A percentile compares a stretch with the other conserved stretches of the same genome.
Evolutionary conservation across 208 protist species (phyloP).

Genomic region (Trypanosoma congolense): DNA sequence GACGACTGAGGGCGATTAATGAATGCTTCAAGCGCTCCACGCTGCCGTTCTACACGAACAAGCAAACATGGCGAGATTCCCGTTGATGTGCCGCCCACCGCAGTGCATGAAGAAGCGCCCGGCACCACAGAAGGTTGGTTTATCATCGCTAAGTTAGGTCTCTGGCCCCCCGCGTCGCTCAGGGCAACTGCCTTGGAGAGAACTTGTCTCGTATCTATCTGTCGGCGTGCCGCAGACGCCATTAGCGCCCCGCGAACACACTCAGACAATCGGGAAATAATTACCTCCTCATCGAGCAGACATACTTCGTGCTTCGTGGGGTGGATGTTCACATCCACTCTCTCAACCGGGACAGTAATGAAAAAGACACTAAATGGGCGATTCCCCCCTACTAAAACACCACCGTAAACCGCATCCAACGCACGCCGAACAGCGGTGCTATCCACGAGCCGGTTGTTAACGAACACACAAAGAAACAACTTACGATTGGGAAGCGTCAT

Average conservation of each 20-base stretch:
- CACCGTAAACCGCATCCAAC: constrained; percentile 87
- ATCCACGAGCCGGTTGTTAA: constrained; percentile 85
- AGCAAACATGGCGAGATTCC: constrained; percentile 56
- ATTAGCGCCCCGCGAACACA: constrained; percentile 49
- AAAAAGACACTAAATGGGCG: constrained; percentile 94
- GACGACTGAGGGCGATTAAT: constrained; percentile 13
- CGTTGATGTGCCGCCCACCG: constrained; percentile 7
- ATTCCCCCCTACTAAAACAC: constrained; percentile 80
- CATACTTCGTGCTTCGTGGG: constrained; percentile 96
- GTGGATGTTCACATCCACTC: constrained; percentile 99
- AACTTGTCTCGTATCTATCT: constrained; percentile 41
- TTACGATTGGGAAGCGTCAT: constrained; percentile 55
- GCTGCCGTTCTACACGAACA: constrained; percentile 73
- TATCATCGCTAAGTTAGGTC: background rate
- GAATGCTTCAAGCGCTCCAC: constrained; percentile 70
- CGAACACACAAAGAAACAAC: constrained; percentile 68
- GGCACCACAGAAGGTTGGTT: background rate
- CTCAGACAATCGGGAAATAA: constrained; percentile 54
- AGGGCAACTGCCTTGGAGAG: constrained; percentile 20
- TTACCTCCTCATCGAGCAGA: constrained; percentile 78
- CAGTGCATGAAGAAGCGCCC: background rate
- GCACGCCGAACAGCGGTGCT: constrained; percentile 75
- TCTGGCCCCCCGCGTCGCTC: constrained; percentile 14
- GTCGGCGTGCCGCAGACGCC: constrained; percentile 47
- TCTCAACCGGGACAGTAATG: constrained; percentile 83